phyloP scores from a whole-genome alignment of 176 grass and related monocot species.

The Tuctoria greenei region DNA sequence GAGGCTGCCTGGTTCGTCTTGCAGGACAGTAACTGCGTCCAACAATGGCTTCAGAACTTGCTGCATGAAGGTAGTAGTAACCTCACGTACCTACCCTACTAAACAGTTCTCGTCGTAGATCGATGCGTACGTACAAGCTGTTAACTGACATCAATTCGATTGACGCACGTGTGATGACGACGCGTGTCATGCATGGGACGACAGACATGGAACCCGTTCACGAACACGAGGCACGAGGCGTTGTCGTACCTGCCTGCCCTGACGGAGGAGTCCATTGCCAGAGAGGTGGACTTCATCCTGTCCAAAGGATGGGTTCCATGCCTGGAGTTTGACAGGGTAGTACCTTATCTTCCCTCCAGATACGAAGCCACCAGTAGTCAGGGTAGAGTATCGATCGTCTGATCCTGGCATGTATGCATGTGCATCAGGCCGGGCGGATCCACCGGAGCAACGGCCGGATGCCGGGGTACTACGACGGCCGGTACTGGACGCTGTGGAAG shows the following conservation, averaged over 20 bases:
- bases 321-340: conserved; percentile 77
- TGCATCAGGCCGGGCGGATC: conserved; percentile 43
- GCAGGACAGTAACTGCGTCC: conserved; percentile 20
- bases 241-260: conserved; percentile 69
- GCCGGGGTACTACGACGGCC: conserved; percentile 70
- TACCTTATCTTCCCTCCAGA: no score
- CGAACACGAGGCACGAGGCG: conserved; percentile 62
- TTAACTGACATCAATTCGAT: neutral
- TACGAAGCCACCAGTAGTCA: neutral
- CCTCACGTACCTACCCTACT: no score
- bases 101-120: neutral
- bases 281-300: conserved; percentile 59
- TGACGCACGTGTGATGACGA: neutral
- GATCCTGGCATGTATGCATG: neutral
- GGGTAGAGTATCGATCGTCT: neutral
- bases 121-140: neutral
- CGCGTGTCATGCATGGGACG: neutral
- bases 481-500: conserved; percentile 39
- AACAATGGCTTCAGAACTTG: conserved; percentile 36
- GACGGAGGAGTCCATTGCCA: conserved; percentile 51
- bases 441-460: conserved; percentile 54
- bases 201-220: conserved; percentile 69
- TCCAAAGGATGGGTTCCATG: conserved; percentile 68
- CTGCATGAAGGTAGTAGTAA: conserved; percentile 65
- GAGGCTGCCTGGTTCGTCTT: neutral